Conservation (phyloP, 495 filamentous ascomycete species). For the Lichina pygmaea region DNA sequence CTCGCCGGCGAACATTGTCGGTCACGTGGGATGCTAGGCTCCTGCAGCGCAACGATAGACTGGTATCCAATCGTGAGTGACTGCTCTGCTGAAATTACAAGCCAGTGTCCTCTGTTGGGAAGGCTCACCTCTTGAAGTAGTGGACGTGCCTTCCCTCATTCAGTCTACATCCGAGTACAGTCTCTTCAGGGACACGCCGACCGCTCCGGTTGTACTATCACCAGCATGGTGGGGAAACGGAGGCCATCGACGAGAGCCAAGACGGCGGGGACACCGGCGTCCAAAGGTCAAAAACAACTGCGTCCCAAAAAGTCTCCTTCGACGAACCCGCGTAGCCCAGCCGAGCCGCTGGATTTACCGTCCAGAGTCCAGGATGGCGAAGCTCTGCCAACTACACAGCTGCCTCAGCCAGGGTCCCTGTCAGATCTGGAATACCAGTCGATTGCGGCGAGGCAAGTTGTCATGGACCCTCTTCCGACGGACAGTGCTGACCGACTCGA, state of each 20-base stretch:
- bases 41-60: neutral
- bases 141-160: too few relatives aligned
- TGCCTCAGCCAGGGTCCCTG: conserved; percentile 37
- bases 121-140: too few relatives aligned
- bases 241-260: neutral
- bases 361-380: conserved; percentile 36
- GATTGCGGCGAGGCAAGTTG: conserved; percentile 49
- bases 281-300: conserved; percentile 5
- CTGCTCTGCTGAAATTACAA: too few relatives aligned
- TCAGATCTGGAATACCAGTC: conserved; percentile 49
- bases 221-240: conserved; percentile 6
- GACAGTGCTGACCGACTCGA: neutral
- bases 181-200: too few relatives aligned
- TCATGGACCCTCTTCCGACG: neutral
- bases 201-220: neutral
- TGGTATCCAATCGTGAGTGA: neutral
- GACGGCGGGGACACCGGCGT: conserved; percentile 2
- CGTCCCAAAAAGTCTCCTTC: conserved; percentile 10
- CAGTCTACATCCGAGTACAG: too few relatives aligned
- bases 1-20: too few relatives aligned
- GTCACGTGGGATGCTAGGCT: too few relatives aligned
- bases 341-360: conserved; percentile 22
- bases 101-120: too few relatives aligned
- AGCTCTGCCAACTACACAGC: conserved; percentile 44
- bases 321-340: conserved; percentile 12